Evolutionary conservation across 805 yeast species (phyloP), one percentile per base, ranked within the genome.

Genomic region (Sugiyamaella lignohabitans): DNA sequence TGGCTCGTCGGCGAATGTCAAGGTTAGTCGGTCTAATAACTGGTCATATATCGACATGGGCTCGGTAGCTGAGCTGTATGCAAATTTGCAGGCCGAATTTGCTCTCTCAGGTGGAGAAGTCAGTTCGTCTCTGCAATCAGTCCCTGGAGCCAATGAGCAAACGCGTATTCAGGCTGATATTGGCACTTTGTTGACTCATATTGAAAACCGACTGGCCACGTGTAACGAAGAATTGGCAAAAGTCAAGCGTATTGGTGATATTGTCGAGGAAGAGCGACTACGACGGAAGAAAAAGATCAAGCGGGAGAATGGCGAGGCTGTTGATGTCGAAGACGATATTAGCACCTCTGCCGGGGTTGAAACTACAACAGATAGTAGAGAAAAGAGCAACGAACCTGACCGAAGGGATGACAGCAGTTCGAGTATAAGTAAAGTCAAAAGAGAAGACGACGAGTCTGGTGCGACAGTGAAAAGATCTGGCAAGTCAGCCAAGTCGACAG

Each of bases 331-430:
- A n/a, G n/a, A n/a, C n/a, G n/a, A n/a, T n/a, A n/a, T n/a, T n/a
- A n/a, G n/a, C n/a, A n/a, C n/a, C n/a, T n/a, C n/a, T n/a, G n/a
- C n/a, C n/a, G n/a, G n/a, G n/a, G n/a, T n/a, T n/a, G n/a, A n/a
- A n/a, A n/a, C n/a, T n/a, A n/a, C n/a, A n/a, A n/a, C n/a, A n/a
- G n/a, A n/a, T n/a, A n/a, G n/a, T n/a, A n/a, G 38, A 20, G 45
- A 39, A 11, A 47, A 42, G 42, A 32, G 29, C 16, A 42, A 37
- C 19, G 49, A 42, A 16, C 45, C 24, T 20, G 51, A 47, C 20
- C 19, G 17, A n/a, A 5, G 24, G 14, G 6, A 14, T 17, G n/a
- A 19, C 20, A 3, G 34, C 24, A 24, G 43, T 38, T 20, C 46
- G 38, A 27, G 43, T 22, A 20, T 42, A 20, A n/a, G 29, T 17